Conservation (phyloP, 139 green algal genomes). For the Picochlorum sp. region DNA sequence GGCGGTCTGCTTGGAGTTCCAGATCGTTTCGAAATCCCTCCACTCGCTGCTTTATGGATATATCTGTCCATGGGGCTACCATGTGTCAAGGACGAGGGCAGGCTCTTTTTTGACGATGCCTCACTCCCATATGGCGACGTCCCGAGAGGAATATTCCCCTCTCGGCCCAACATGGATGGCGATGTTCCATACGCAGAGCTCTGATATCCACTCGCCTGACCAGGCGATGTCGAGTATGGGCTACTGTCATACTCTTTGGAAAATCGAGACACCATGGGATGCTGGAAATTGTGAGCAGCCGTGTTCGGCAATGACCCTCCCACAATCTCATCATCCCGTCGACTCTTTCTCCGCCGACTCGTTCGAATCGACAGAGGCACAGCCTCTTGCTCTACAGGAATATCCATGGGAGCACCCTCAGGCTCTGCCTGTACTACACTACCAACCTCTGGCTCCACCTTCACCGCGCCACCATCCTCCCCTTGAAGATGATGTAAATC, state of each 20-base stretch:
- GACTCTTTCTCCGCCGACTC: no score
- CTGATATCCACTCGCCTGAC: no score
- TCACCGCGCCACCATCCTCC: no score
- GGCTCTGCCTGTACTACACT: no score
- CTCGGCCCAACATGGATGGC: neutral
- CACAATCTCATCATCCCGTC: neutral
- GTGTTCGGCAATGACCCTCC: neutral
- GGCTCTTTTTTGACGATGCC: neutral
- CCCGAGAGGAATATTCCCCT: neutral
- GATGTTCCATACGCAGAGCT: neutral
- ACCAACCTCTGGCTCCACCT: no score
- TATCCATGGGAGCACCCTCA: no score
- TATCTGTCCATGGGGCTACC: slow-evolving; percentile 4
- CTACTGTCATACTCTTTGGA: neutral
- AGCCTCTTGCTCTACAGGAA: no score
- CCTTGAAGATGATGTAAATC: no score
- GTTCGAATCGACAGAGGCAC: no score
- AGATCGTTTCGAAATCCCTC: slow-evolving; percentile 7
- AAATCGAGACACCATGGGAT: neutral
- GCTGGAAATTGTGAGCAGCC: neutral
- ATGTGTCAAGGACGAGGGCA: neutral
- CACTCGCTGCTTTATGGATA: slow-evolving; percentile 8
- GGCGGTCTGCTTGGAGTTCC: neutral
- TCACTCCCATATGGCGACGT: neutral
- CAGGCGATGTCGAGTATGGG: no score